phyloP scores from a whole-genome alignment of 495 filamentous ascomycete species.

The Trichoderma reesei region DNA sequence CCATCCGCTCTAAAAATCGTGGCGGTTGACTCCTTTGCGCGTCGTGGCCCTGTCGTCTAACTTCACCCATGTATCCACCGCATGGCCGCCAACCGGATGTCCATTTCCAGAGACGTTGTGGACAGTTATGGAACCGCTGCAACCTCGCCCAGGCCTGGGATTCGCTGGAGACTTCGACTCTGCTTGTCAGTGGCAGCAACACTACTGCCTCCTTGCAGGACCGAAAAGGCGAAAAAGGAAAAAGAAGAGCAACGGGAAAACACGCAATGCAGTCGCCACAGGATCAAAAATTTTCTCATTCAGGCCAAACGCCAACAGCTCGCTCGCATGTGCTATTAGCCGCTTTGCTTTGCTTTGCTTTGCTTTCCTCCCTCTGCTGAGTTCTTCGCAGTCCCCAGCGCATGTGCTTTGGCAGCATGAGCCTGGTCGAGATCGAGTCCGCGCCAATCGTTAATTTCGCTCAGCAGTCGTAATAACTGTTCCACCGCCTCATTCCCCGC shows the following conservation, averaged over 20 bases:
- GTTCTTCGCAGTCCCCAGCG: background rate
- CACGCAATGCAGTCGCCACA: background rate
- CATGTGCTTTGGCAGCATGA: background rate
- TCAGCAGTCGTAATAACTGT: background rate
- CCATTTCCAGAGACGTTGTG: background rate
- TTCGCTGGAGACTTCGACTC: background rate
- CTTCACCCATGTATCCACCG: slow-evolving; percentile 1
- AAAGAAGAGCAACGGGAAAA: background rate
- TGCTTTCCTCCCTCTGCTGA: background rate
- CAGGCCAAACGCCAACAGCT: background rate
- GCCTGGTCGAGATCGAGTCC: background rate
- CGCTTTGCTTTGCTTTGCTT: background rate
- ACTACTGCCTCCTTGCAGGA: background rate
- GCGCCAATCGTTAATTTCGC: background rate
- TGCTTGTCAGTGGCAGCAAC: background rate
- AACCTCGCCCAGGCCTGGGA: background rate
- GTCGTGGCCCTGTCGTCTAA: slow-evolving; percentile 3
- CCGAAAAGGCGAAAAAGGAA: background rate
- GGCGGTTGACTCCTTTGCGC: slow-evolving; percentile 1
- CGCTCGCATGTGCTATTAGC: background rate
- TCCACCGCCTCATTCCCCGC: background rate
- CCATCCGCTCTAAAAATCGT: background rate
- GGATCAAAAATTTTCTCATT: background rate
- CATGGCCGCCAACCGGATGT: background rate
- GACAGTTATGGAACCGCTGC: slow-evolving; percentile 1